A percentile compares a stretch with the other conserved stretches of the same genome.
These are phyloP conservation scores for Drosera capensis DNA, from an alignment of 148 eudicot species.

Conservation along the genomic window DNA sequence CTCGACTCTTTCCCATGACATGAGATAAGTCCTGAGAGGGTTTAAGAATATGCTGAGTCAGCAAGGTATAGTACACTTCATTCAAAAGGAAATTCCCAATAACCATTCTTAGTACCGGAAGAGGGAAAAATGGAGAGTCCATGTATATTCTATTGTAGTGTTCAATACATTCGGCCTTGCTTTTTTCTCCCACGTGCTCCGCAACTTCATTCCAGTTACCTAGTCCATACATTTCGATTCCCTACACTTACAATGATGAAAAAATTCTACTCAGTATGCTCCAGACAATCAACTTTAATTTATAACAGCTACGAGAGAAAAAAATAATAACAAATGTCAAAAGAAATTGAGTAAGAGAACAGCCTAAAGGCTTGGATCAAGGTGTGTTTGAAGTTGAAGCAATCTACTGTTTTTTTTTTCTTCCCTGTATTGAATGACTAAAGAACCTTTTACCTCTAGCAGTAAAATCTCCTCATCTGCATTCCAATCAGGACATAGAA, in stretches of 20 bases:
- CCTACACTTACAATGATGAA: constrained; percentile 12
- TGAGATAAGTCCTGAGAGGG: constrained; percentile 75
- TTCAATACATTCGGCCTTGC: constrained; percentile 66
- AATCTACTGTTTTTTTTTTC: no score
- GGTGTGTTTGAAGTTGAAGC: neutral
- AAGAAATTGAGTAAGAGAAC: neutral
- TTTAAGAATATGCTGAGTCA: constrained; percentile 1
- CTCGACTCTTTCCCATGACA: constrained; percentile 84
- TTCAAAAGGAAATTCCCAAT: neutral
- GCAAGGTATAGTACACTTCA: neutral
- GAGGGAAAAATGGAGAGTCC: constrained; percentile 97
- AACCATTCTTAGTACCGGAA: constrained; percentile 56
- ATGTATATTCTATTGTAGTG: constrained; percentile 66
- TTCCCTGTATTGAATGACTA: no score
- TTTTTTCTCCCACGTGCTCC: constrained; percentile 95
- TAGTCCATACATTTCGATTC: constrained; percentile 90
- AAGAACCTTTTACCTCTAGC: constrained; percentile 48
- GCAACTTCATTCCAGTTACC: constrained; percentile 89
- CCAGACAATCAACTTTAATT: neutral
- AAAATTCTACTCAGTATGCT: neutral
- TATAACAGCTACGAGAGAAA: neutral
- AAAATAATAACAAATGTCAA: neutral
- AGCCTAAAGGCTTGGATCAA: neutral
- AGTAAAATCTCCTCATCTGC: constrained; percentile 94
- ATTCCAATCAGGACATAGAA: constrained; percentile 88